Evolutionary conservation across 78 protist genomes (phyloP), one percentile per base, ranked within the genome.

Genomic region (Dictyostelium brefeldianum): DNA sequence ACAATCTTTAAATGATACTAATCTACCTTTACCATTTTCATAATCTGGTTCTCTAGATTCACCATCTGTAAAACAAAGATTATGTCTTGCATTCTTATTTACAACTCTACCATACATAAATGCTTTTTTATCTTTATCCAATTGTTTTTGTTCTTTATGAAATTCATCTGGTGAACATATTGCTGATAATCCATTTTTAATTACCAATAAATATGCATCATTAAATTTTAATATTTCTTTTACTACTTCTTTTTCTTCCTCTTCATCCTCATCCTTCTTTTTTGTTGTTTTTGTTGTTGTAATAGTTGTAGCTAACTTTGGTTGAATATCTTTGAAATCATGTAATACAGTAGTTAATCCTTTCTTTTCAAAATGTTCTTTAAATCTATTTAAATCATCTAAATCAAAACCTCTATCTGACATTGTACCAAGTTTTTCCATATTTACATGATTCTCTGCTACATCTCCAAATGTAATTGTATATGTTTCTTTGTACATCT

Each of bases 71-170:
- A 75, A 75, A 48, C 81, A 75, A 8, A 75, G 43, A 22, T 75
- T 75, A 48, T 75, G 81, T 75, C 81, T 43, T 12, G 81, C 81
- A 9, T 8, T 75, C 29, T 75, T 75, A 48, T 75, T 48, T 2
- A 75, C 81, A n/a, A 75, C 81, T 5, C 81, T 43, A 14, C 81
- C 81, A 25, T 75, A 75, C 81, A 75, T 75, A 25, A 75, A 48
- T 43, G 81, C 81, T 25, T 75, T 75, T 43, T 43, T 75, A 48
- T 75, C 81, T 48, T 75, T 75, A 22, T 75, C 62, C 47, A 75
- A 48, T 43, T 50, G 7, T 20, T 75, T 75, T 75, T 75, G 81
- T 48, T 75, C 81, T 15, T 43, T 4, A 25, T 75, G 46, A 48
- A 75, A 75, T n/a, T 48, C 64, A 75, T 75, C 50, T 8, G 43